A percentile compares a stretch with the other conserved stretches of the same genome.
Evolutionary conservation across 192 early-diverging fungal genomes (phyloP).

Genomic region (Gigaspora rosea): DNA sequence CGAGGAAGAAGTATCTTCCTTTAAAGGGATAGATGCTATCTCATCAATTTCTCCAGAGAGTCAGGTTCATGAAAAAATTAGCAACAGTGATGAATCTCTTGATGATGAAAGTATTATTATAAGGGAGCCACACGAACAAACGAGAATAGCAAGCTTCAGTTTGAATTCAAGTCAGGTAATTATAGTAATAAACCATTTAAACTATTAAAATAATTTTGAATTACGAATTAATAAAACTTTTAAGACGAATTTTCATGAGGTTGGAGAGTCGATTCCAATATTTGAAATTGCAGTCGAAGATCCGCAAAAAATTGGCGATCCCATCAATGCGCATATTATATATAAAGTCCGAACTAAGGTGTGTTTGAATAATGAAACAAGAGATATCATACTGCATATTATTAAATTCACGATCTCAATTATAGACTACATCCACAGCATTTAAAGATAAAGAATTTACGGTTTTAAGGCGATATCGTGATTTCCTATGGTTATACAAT

Average conservation of each 20-base stretch:
- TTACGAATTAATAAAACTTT: background rate
- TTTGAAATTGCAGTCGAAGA: conserved; percentile 77
- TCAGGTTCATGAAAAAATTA: background rate
- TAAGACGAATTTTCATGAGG: conserved; percentile 41
- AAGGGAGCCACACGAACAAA: background rate
- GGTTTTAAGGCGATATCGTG: conserved; percentile 86
- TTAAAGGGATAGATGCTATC: background rate
- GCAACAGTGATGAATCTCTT: background rate
- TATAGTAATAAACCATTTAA: background rate
- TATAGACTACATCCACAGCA: conserved; percentile 72
- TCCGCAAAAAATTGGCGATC: conserved; percentile 87
- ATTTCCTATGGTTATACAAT: conserved; percentile 93
- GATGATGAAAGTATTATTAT: background rate
- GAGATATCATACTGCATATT: background rate
- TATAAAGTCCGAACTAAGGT: conserved; percentile 85
- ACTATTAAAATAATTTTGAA: background rate
- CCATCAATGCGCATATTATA: conserved; percentile 81
- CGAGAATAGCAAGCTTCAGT: no score
- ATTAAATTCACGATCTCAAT: background rate
- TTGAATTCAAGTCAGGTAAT: no score
- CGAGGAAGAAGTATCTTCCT: conserved; percentile 25
- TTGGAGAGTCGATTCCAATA: conserved; percentile 45
- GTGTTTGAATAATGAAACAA: background rate
- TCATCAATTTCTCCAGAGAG: conserved; percentile 13
- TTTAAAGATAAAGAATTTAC: conserved; percentile 76